Conservation (phyloP, 345 rosid species). For the Corchorus capsularis region DNA sequence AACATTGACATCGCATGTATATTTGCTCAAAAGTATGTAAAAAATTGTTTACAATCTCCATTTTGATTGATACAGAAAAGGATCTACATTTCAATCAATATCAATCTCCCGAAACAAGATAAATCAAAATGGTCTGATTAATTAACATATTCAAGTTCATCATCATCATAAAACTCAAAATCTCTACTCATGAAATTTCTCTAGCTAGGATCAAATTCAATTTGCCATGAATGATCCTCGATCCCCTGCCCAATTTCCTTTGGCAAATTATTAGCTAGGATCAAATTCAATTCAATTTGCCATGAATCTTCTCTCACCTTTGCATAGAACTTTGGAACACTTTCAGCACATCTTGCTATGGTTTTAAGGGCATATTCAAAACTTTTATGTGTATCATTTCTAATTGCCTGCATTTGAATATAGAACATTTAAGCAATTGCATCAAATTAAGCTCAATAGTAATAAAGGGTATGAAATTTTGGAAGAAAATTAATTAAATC, state of each 20-base stretch:
- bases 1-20: not conserved
- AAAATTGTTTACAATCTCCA: not conserved
- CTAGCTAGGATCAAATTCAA: not conserved
- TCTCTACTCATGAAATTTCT: not conserved
- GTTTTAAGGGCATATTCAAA: conserved; percentile 53
- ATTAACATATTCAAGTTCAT: not conserved
- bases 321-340: conserved; percentile 55
- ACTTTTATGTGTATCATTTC: conserved; percentile 49
- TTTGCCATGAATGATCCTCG: not conserved
- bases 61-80: not conserved
- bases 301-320: conserved; percentile 32
- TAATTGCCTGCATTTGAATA: conserved; percentile 43
- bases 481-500: not conserved
- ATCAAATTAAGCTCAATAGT: not conserved
- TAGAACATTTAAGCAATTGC: not conserved
- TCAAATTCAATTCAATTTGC: conserved; percentile 30
- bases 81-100: not conserved
- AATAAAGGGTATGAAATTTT: not conserved
- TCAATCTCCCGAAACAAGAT: not conserved
- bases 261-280: conserved; percentile 21
- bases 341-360: conserved; percentile 56
- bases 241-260: no score
- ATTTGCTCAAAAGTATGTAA: not conserved
- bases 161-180: not conserved
- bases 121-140: not conserved